A percentile compares a stretch with the other conserved stretches of the same genome.
phyloP scores from a whole-genome alignment of 2,329 filamentous ascomycete species.

The Lojkania enalia region DNA sequence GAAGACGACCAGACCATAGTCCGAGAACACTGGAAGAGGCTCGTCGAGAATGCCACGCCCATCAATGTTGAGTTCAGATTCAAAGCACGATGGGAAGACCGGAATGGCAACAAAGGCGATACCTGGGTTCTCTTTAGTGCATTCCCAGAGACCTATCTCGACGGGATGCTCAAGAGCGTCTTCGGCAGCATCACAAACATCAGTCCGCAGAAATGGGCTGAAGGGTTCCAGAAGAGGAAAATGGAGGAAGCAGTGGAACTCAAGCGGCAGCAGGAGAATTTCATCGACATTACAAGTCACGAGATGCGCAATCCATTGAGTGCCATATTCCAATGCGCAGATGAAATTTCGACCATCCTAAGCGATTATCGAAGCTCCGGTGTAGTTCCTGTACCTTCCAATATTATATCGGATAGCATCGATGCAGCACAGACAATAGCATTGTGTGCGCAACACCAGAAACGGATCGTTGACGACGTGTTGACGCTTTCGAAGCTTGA shows the following conservation, averaged over 20 bases:
- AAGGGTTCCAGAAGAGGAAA: conserved; percentile 75
- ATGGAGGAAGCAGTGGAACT: conserved; percentile 81
- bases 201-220: conserved; percentile 81
- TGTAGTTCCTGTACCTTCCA: conserved; percentile 49
- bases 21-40: conserved; percentile 62
- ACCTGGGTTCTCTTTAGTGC: conserved; percentile 80
- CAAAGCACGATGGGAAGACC: conserved; percentile 66
- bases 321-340: conserved; percentile 74
- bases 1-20: conserved; percentile 66
- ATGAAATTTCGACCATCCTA: conserved; percentile 66
- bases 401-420: conserved; percentile 63
- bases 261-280: conserved; percentile 79
- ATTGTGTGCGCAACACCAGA: conserved; percentile 78
- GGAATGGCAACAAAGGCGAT: conserved; percentile 63
- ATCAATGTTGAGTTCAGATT: conserved; percentile 76
- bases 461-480: conserved; percentile 57
- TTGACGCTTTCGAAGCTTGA: conserved; percentile 64
- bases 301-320: conserved; percentile 78
- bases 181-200: conserved; percentile 86
- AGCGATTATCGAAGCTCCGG: conserved; percentile 52
- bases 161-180: conserved; percentile 70
- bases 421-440: conserved; percentile 78
- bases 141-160: conserved; percentile 69
- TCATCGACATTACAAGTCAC: conserved; percentile 77
- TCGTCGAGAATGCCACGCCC: conserved; percentile 64